Evolutionary conservation across 1,284 basidiomycete genomes (phyloP).

Genomic region (Schizopora paradoxa): DNA sequence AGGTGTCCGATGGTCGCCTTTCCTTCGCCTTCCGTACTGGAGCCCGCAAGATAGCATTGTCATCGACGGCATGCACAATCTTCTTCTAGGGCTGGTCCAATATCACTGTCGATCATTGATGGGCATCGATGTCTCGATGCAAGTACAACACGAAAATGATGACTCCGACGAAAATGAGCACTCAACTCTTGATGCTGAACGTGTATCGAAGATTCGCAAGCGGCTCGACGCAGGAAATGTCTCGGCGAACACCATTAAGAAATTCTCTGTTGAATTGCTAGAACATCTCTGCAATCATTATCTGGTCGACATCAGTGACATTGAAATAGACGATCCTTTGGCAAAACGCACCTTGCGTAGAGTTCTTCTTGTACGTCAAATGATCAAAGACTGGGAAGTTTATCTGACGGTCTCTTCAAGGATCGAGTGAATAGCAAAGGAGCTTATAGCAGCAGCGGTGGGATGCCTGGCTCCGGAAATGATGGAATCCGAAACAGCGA

Average conservation of each 20-base stretch:
- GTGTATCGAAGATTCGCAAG: not conserved
- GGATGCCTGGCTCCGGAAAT: not conserved
- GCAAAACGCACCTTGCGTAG: too few species aligned
- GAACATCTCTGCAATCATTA: not conserved
- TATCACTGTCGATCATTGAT: conserved; percentile 16
- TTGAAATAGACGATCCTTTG: too few species aligned
- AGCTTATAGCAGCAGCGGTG: too few species aligned
- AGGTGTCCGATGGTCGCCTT: conserved; percentile 32
- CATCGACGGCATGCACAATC: conserved; percentile 33
- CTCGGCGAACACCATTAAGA: not conserved
- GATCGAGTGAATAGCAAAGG: too few species aligned
- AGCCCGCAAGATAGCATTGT: conserved; percentile 31
- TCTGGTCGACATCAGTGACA: too few species aligned
- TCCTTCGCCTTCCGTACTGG: conserved; percentile 35
- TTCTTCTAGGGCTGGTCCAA: conserved; percentile 19
- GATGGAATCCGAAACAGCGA: not conserved
- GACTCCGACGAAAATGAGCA: not conserved
- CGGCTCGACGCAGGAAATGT: not conserved
- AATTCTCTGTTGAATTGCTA: not conserved
- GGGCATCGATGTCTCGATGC: conserved; percentile 20
- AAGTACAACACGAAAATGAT: too few species aligned
- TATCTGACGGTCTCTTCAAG: too few species aligned
- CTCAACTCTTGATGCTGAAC: not conserved
- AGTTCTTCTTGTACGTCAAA: too few species aligned
- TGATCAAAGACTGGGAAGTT: too few species aligned